A percentile compares a stretch with the other conserved stretches of the same genome.
These are phyloP conservation scores for Aureobasidium sp. DNA, from an alignment of 2,329 filamentous ascomycete species.

Conservation along the genomic window DNA sequence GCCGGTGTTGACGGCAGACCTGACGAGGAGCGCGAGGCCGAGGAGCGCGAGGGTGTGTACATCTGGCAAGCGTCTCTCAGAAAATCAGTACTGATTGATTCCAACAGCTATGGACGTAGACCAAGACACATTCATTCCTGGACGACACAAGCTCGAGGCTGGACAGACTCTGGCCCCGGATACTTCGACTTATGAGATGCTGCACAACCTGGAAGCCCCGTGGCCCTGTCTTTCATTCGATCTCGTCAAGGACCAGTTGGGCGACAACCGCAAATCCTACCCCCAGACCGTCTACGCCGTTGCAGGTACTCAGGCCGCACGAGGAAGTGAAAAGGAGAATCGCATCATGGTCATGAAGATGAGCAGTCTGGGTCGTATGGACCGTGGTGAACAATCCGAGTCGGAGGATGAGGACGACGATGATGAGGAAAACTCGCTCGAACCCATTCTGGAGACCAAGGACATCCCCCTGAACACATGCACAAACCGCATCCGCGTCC, in stretches of 20 bases:
- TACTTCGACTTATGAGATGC: slow-evolving; percentile 92
- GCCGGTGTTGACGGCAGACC: slow-evolving; percentile 89
- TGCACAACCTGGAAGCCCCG: slow-evolving; percentile 85
- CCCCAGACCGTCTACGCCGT: slow-evolving; percentile 94
- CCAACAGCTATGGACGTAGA: slow-evolving; percentile 81
- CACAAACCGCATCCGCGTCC: slow-evolving; percentile 86
- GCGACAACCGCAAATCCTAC: slow-evolving; percentile 85
- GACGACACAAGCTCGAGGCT: slow-evolving; percentile 80
- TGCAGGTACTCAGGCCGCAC: slow-evolving; percentile 86
- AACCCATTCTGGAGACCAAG: slow-evolving; percentile 90
- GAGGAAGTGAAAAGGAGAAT: slow-evolving; percentile 70
- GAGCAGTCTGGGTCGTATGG: slow-evolving; percentile 83
- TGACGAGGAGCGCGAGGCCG: slow-evolving; percentile 84
- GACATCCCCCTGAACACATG: slow-evolving; percentile 78
- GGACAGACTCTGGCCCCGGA: slow-evolving; percentile 90
- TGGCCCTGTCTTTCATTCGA: slow-evolving; percentile 98
- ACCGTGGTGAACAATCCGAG: slow-evolving; percentile 61
- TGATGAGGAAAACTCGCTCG: slow-evolving; percentile 66
- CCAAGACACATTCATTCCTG: slow-evolving; percentile 91
- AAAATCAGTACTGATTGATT: neutral
- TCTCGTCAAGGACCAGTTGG: slow-evolving; percentile 76
- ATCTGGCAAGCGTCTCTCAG: neutral
- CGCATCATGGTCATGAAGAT: slow-evolving; percentile 95
- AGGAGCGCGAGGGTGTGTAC: slow-evolving; percentile 63
- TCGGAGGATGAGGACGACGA: slow-evolving; percentile 62